A percentile compares a stretch with the other conserved stretches of the same genome.
Evolutionary conservation across 2,329 filamentous ascomycete species (phyloP).

Genomic region (Teratosphaeriaceae sp.): DNA sequence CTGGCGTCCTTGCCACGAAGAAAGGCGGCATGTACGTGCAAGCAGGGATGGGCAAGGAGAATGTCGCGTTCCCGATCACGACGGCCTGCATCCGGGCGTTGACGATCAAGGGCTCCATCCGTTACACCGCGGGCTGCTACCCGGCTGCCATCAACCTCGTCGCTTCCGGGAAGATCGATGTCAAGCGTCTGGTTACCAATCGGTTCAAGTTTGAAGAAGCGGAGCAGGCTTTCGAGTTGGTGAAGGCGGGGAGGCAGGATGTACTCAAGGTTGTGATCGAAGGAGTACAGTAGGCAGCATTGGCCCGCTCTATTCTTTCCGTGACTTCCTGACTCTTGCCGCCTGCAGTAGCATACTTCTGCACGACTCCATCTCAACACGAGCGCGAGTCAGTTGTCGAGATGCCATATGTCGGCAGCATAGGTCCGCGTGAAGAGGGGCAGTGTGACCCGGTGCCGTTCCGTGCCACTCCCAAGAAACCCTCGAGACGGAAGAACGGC

Average conservation of each 20-base stretch:
- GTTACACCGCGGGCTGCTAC: constrained; percentile 47
- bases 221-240: constrained; percentile 43
- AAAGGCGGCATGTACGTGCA: constrained; percentile 45
- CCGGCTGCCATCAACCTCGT: constrained; percentile 44
- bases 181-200: constrained; percentile 35
- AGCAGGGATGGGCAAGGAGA: constrained; percentile 45
- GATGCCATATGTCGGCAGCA: no score
- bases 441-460: no score
- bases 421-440: no score
- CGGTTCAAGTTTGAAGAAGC: constrained; percentile 41
- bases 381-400: no score
- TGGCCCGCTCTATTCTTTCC: no score
- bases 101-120: constrained; percentile 45
- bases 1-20: constrained; percentile 38
- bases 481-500: no score
- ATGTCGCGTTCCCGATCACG: constrained; percentile 47
- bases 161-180: constrained; percentile 41
- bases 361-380: no score
- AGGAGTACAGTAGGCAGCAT: constrained; percentile 25
- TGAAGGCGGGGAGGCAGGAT: constrained; percentile 31
- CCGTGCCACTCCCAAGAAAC: no score
- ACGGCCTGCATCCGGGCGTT: constrained; percentile 44
- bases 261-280: constrained; percentile 42
- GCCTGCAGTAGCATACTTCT: no score
- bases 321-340: no score